A percentile compares a stretch with the other conserved stretches of the same genome.
Evolutionary conservation across 192 early-diverging fungal genomes (phyloP).

Genomic region (Coemansia erecta): DNA sequence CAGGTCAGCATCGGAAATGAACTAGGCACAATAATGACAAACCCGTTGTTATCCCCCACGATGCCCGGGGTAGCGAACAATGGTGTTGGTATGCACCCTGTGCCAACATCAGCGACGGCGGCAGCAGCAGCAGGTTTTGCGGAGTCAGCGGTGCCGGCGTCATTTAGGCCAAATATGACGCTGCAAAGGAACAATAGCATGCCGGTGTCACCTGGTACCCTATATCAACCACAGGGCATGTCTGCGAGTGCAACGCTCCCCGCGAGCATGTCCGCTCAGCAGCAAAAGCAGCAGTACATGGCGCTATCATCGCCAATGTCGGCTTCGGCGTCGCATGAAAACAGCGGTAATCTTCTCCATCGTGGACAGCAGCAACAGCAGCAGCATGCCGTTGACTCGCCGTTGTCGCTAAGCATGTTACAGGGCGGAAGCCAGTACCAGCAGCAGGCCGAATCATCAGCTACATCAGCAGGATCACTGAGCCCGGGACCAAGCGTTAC

Average conservation of each 20-base stretch:
- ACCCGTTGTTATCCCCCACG: conserved; percentile 15
- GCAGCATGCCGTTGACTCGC: neutral
- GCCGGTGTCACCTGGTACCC: conserved; percentile 25
- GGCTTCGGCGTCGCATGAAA: neutral
- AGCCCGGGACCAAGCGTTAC: conserved; percentile 20
- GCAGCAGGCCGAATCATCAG: conserved; percentile 11
- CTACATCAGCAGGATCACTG: conserved; percentile 3
- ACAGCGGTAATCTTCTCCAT: neutral
- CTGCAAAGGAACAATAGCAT: conserved; percentile 31
- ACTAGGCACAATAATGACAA: conserved; percentile 17
- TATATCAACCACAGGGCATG: conserved; percentile 1
- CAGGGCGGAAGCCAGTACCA: conserved; percentile 20
- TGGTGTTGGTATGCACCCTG: conserved; percentile 37
- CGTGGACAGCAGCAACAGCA: neutral
- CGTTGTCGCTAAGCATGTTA: conserved; percentile 14
- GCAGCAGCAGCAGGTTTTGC: conserved; percentile 5
- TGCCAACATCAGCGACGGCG: conserved; percentile 25
- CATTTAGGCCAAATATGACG: conserved; percentile 3
- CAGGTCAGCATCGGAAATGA: conserved; percentile 6
- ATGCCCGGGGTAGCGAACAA: neutral
- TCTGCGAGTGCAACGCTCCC: too few relatives aligned
- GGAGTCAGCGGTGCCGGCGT: neutral
- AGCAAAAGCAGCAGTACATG: conserved; percentile 4
- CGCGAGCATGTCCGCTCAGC: neutral
- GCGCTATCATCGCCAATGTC: conserved; percentile 10